Evolutionary conservation across 306 rosid genomes (phyloP).

Genomic region (Acacia acuminata): DNA sequence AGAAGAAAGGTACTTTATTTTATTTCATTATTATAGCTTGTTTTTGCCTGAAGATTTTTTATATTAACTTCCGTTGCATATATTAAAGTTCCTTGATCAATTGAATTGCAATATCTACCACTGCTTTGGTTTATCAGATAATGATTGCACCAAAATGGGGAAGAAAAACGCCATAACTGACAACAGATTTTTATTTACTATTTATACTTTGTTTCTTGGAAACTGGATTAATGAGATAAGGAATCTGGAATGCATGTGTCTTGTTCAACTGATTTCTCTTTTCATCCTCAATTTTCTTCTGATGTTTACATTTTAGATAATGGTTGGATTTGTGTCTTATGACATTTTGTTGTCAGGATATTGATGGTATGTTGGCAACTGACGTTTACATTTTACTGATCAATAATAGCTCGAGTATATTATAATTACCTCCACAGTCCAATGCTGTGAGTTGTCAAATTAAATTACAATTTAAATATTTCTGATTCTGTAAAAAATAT

Average conservation of each 20-base stretch:
- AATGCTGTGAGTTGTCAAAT: not conserved
- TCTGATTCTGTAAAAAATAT: too few species aligned
- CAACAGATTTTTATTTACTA: too few species aligned
- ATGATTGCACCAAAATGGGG: too few species aligned
- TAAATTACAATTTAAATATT: not conserved
- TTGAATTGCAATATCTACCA: not conserved
- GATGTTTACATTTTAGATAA: constrained; percentile 11
- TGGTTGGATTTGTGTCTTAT: constrained; percentile 10
- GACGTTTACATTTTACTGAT: not conserved
- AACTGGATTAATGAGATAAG: too few species aligned
- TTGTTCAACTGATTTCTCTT: too few species aligned
- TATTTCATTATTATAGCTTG: constrained; percentile 2
- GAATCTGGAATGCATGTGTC: too few species aligned
- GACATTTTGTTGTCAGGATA: constrained; percentile 62
- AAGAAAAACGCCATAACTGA: too few species aligned
- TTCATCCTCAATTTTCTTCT: too few species aligned
- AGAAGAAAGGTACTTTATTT: constrained; percentile 76
- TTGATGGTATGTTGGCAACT: constrained; percentile 84
- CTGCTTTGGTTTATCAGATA: too few species aligned
- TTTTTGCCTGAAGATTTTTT: constrained; percentile 1
- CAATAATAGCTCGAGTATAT: constrained; percentile 20
- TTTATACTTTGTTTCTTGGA: too few species aligned
- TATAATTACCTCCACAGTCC: not conserved
- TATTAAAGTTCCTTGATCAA: not conserved
- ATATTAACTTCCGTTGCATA: constrained; percentile 1